Conservation (phyloP, 176 grass and related monocot species). For the Oryza punctata region DNA sequence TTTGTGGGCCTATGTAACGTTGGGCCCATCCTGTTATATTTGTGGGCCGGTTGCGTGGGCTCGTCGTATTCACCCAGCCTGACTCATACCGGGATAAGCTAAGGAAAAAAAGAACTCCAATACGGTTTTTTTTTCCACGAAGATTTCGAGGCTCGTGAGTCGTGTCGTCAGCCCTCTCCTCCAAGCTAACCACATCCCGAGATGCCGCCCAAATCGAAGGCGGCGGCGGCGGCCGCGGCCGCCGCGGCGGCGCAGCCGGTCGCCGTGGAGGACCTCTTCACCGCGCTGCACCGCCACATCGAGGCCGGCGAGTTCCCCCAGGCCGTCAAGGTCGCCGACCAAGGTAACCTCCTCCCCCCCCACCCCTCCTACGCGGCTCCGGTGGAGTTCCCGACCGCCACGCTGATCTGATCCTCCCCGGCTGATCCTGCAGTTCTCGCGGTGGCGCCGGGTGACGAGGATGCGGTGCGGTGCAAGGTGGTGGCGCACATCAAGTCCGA, state of each 20-base stretch:
- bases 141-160: background rate
- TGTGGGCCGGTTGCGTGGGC: too few relatives aligned
- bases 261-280: slow-evolving; percentile 79
- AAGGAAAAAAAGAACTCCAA: background rate
- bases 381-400: background rate
- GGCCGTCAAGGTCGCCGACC: slow-evolving; percentile 80
- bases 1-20: too few relatives aligned
- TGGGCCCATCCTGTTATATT: too few relatives aligned
- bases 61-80: too few relatives aligned
- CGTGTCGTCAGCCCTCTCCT: background rate
- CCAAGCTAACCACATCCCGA: slow-evolving; percentile 9
- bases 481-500: slow-evolving; percentile 86
- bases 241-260: slow-evolving; percentile 30
- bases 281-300: slow-evolving; percentile 66
- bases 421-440: slow-evolving; percentile 58
- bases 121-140: background rate
- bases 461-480: slow-evolving; percentile 90
- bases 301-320: slow-evolving; percentile 49
- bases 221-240: slow-evolving; percentile 47
- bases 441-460: slow-evolving; percentile 74
- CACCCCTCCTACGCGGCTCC: background rate
- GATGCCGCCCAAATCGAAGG: slow-evolving; percentile 78
- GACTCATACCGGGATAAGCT: background rate
- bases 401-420: slow-evolving; percentile 14
- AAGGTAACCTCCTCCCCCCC: slow-evolving; percentile 50